Percentiles rank a stretch among this genome's conserved stretches.
Conservation (phyloP, 176 grass and related monocot genomes). For the Avena sativa region DNA sequence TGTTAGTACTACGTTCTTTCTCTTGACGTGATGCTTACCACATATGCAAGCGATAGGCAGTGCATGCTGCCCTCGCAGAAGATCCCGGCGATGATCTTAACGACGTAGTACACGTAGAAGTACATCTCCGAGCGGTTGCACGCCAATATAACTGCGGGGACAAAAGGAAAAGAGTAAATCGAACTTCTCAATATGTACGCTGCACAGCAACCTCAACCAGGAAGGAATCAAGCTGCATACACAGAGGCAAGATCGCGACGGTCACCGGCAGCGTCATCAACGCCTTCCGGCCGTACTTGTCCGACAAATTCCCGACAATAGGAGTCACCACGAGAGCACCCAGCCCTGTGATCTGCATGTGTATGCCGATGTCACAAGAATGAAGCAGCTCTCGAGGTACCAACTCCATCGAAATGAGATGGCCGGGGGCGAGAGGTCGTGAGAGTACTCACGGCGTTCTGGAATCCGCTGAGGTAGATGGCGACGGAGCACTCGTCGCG, state of each 20-base stretch:
- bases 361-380: background rate
- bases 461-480: slow-evolving; percentile 87
- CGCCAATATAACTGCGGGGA: slow-evolving; percentile 68
- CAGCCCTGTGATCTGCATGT: slow-evolving; percentile 71
- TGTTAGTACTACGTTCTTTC: background rate
- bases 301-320: slow-evolving; percentile 84
- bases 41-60: slow-evolving; percentile 80
- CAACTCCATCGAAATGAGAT: background rate
- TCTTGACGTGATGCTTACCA: slow-evolving; percentile 54
- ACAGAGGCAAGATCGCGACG: slow-evolving; percentile 56
- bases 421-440: background rate
- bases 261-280: slow-evolving; percentile 70
- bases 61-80: slow-evolving; percentile 89
- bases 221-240: slow-evolving; percentile 18
- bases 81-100: slow-evolving; percentile 70
- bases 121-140: slow-evolving; percentile 59
- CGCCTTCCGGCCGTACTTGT: slow-evolving; percentile 87
- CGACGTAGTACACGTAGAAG: slow-evolving; percentile 72
- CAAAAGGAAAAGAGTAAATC: background rate
- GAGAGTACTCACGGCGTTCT: slow-evolving; percentile 55
- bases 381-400: background rate
- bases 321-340: slow-evolving; percentile 84
- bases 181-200: background rate
- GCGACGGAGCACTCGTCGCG: slow-evolving; percentile 74
- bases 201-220: background rate